Percentiles rank a stretch among this genome's conserved stretches.
Conservation (phyloP, 306 rosid genomes). For the Pueraria montana region DNA sequence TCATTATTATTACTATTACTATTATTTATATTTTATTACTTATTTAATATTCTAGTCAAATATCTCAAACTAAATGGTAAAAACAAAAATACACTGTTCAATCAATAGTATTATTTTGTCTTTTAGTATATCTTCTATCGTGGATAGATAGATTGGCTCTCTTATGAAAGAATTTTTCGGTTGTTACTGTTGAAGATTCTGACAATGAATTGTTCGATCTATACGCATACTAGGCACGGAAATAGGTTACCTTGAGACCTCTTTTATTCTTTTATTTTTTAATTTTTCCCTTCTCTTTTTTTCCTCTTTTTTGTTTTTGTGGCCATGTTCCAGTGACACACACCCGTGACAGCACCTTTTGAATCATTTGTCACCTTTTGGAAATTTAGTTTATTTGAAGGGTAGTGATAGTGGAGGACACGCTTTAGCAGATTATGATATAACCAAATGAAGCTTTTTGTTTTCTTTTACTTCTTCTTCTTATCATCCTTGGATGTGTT, state of each 20-base stretch:
- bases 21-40: too few relatives aligned
- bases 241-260: constrained; percentile 37
- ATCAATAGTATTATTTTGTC: too few relatives aligned
- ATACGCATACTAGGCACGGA: constrained; percentile 24
- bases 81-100: too few relatives aligned
- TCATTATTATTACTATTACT: too few relatives aligned
- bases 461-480: constrained; percentile 34
- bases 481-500: constrained; percentile 39
- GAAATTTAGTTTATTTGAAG: constrained; percentile 42
- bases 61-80: too few relatives aligned
- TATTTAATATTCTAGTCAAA: too few relatives aligned
- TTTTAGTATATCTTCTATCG: too few relatives aligned
- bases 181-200: constrained; percentile 31
- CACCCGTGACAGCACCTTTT: constrained; percentile 48
- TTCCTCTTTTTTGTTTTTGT: not conserved
- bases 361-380: constrained; percentile 47
- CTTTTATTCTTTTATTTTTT: not conserved
- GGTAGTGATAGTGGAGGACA: constrained; percentile 54
- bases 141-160: too few relatives aligned
- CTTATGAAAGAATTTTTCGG: not conserved
- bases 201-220: constrained; percentile 27
- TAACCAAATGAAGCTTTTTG: constrained; percentile 44
- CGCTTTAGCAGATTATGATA: constrained; percentile 54
- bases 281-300: not conserved
- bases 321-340: constrained; percentile 18